These are phyloP conservation scores for Somion occarium DNA, from an alignment of 1,284 basidiomycete species.

Conservation along the genomic window DNA sequence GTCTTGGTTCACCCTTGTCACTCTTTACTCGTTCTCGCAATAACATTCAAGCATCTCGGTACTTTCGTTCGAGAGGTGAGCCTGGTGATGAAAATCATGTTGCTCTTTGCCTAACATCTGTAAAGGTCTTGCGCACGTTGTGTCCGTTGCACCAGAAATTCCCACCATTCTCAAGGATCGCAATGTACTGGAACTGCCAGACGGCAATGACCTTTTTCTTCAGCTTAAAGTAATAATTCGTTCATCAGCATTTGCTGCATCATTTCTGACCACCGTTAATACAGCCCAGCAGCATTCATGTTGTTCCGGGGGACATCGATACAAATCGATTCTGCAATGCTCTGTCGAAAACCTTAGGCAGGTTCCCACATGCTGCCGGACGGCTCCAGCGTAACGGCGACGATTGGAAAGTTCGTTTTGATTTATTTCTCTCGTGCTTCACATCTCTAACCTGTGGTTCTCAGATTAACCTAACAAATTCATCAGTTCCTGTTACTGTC, in stretches of 20 bases:
- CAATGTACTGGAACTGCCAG: background rate
- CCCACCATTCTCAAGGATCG: background rate
- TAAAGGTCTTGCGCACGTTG: background rate
- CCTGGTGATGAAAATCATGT: too few relatives aligned
- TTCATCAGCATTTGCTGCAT: background rate
- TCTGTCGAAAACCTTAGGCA: background rate
- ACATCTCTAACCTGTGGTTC: background rate
- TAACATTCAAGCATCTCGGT: background rate
- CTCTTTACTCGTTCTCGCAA: background rate
- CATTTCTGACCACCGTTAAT: background rate
- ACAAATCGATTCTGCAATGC: background rate
- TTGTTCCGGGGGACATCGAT: background rate
- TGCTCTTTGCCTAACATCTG: too few relatives aligned
- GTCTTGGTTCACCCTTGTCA: background rate
- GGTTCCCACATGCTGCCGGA: background rate
- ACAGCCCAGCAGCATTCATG: background rate
- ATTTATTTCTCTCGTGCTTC: background rate
- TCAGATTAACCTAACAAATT: background rate
- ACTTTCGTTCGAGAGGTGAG: background rate
- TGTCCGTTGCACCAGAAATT: background rate
- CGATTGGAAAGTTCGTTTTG: background rate
- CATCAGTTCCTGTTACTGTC: background rate
- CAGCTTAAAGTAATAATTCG: background rate
- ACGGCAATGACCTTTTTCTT: background rate
- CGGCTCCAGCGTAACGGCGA: background rate